Evolutionary conservation across 1,284 basidiomycete species (phyloP), one percentile per base, ranked within the genome.

Genomic region (Sporisorium scitamineum): DNA sequence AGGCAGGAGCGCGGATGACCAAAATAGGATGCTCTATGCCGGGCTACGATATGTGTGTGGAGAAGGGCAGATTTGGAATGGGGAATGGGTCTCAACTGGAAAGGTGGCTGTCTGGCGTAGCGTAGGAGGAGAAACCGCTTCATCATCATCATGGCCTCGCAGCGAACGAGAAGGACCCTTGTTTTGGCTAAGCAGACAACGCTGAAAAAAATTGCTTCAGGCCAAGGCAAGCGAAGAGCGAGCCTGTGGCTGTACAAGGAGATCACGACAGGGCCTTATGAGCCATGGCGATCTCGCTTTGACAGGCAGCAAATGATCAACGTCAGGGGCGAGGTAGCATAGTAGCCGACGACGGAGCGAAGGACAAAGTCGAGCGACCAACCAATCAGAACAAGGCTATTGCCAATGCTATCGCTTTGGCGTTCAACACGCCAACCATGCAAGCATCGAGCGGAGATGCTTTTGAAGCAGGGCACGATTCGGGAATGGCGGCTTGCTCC

Each of bases 371-470:
- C 27, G 11, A 18, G 47, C n/a, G 20, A 14, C n/a, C 32, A 37
- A 58, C 68, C 61, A 70, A 70, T 70, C 68, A 70, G 54, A 57
- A 47, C 13, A 54, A 24, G n/a, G 57, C 51, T 58, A 70, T 70
- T 70, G 32, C 61, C 42, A 70, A 70, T 29, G 27, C 31, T 61
- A 9, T 24, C 27, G 42, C 16, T 20, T 8, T 39, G 37, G 4
- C 44, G 14, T 34, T 20, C 27, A 13, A 32, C 48, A 61, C 42
- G n/a, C 34, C 54, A 44, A 34, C 45, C 10, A 16, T 29, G 10
- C n/a, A n/a, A n/a, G n/a, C n/a, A n/a, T 27, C 9, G 20, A 13
- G 31, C 27, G 18, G n/a, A 14, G 27, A 37, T 34, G 47, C 26
- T 50, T n/a, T n/a, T n/a, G n/a, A n/a, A n/a, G n/a, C n/a, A n/a